Evolutionary conservation across 2,329 filamentous ascomycete species (phyloP), one percentile per base, ranked within the genome.

Genomic region (Penicillium sumatraense): DNA sequence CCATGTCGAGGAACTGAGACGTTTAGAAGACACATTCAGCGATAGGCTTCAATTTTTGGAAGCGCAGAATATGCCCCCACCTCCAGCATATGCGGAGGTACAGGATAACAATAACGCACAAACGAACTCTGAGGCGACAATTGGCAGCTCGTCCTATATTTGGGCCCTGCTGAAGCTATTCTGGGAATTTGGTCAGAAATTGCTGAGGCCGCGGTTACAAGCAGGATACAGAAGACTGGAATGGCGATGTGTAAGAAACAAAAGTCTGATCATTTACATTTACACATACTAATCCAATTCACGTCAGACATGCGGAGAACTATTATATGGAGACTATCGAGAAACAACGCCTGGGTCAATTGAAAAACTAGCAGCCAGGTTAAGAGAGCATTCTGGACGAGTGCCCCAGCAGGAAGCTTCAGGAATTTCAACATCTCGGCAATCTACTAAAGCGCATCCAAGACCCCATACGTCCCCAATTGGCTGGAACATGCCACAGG

Each of bases 371-470:
- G 31, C 31, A 5, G 31, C 31, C 6, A 35, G 31, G 31, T n/a
- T 35, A 41, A 40, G 53, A 57, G 54, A 60, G 50, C 56, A 60
- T 6, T 9, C 53, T 41, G 54, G 51, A 49, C 40, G 21, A 35
- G 48, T 26, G 29, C 24, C 48, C 26, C 40, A 48, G 58, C 56
- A 51, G 49, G 48, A 35, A 14, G n/a, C n/a, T n/a, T n/a, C n/a
- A n/a, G n/a, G n/a, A n/a, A n/a, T n/a, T n/a, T 35, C 31, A 35
- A n/a, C 7, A 35, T 35, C 31, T 8, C 8, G 5, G 13, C 31
- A 35, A 35, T n/a, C 31, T 8, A n/a, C 31, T 11, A 35, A 35
- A n/a, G 31, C 31, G 14, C 31, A 35, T 35, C n/a, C 31, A 14
- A 35, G 31, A 35, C 31, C 13, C 13, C 4, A 7, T 5, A 35